phyloP scores from a whole-genome alignment of 805 yeast species.

The Candida succiphila region DNA sequence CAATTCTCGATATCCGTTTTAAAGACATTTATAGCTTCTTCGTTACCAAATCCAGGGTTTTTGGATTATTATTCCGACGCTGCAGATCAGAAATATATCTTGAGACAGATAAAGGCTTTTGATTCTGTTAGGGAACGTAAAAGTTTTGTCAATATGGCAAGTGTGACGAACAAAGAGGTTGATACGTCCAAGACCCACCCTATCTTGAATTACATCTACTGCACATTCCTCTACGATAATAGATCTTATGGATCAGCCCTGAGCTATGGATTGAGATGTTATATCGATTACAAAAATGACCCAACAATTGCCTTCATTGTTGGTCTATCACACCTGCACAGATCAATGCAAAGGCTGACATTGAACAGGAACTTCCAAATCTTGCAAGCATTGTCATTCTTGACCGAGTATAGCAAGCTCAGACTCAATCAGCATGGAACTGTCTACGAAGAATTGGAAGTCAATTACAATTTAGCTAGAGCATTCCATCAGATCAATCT shows the following conservation, averaged over 20 bases:
- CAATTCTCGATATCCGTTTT: slow-evolving; percentile 69
- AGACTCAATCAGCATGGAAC: slow-evolving; percentile 29
- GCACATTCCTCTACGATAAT: slow-evolving; percentile 70
- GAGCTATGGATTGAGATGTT: slow-evolving; percentile 66
- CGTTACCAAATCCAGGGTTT: slow-evolving; percentile 14
- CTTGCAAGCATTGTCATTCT: slow-evolving; percentile 74
- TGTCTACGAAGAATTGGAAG: slow-evolving; percentile 57
- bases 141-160: slow-evolving; percentile 71
- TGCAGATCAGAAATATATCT: slow-evolving; percentile 80
- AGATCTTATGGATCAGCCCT: slow-evolving; percentile 77
- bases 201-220: slow-evolving; percentile 55
- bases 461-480: slow-evolving; percentile 74
- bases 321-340: slow-evolving; percentile 76
- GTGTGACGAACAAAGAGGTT: slow-evolving; percentile 46
- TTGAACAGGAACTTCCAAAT: slow-evolving; percentile 80
- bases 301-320: slow-evolving; percentile 69
- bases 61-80: slow-evolving; percentile 47
- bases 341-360: slow-evolving; percentile 87
- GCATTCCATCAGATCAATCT: slow-evolving; percentile 79
- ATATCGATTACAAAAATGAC: slow-evolving; percentile 56
- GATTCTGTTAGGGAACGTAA: slow-evolving; percentile 55
- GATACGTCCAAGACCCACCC: slow-evolving; percentile 48
- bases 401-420: slow-evolving; percentile 58
- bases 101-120: slow-evolving; percentile 83
- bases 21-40: slow-evolving; percentile 54